A percentile compares a stretch with the other conserved stretches of the same genome.
Conservation (phyloP, 2,329 filamentous ascomycete genomes). For the Pezizomycotina sp. region DNA sequence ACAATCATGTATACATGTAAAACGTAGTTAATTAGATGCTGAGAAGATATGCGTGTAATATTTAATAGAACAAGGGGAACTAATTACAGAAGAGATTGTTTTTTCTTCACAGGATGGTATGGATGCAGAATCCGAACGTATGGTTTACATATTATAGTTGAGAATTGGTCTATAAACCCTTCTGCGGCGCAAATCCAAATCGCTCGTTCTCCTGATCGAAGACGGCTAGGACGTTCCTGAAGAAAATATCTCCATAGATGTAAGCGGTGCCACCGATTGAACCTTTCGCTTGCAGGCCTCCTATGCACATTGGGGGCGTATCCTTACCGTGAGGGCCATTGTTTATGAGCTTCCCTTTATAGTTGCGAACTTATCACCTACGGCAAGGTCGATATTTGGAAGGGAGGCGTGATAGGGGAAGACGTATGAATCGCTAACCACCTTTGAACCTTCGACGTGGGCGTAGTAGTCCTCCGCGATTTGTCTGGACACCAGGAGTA, state of each 20-base stretch:
- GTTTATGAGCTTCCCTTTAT: conserved; percentile 6
- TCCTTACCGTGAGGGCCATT: conserved; percentile 10
- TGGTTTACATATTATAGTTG: no score
- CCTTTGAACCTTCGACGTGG: conserved; percentile 32
- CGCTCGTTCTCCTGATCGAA: conserved; percentile 57
- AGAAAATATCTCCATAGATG: conserved; percentile 70
- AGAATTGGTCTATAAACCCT: no score
- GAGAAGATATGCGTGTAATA: no score
- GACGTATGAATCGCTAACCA: conserved; percentile 8
- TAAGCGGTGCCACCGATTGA: conserved; percentile 32
- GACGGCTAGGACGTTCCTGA: conserved; percentile 78
- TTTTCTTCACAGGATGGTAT: no score
- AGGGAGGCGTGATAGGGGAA: conserved; percentile 5
- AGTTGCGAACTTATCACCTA: conserved; percentile 6
- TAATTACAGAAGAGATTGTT: no score
- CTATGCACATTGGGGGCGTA: conserved; percentile 1
- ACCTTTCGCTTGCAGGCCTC: conserved; percentile 12
- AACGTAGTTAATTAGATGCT: no score
- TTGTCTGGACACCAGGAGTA: conserved; percentile 42
- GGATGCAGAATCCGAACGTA: no score
- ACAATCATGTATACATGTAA: no score
- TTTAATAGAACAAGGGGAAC: no score
- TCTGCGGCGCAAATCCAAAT: conserved; percentile 36
- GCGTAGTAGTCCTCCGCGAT: conserved; percentile 38
- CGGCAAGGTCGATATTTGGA: conserved; percentile 8